A percentile compares a stretch with the other conserved stretches of the same genome.
These are phyloP conservation scores for Ogataea sp. DNA, from an alignment of 805 yeast species.

Conservation along the genomic window DNA sequence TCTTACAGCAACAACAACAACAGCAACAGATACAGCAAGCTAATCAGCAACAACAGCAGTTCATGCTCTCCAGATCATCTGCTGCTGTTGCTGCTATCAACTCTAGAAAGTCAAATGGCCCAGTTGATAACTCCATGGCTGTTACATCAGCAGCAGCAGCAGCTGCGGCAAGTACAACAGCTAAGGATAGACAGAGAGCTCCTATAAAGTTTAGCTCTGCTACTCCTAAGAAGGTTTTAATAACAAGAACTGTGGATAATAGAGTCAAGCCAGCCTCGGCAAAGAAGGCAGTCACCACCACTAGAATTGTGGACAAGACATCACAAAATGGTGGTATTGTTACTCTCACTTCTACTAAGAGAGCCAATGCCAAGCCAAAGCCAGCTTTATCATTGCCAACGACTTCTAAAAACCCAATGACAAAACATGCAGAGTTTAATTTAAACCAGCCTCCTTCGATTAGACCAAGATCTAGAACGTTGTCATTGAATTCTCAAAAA, in stretches of 20 bases:
- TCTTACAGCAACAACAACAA: background rate
- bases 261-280: background rate
- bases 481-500: background rate
- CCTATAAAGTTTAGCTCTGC: background rate
- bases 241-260: background rate
- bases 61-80: background rate
- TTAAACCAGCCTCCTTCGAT: background rate
- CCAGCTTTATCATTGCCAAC: background rate
- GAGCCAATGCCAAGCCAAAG: background rate
- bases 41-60: constrained; percentile 1
- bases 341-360: background rate
- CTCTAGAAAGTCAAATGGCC: background rate
- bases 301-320: background rate
- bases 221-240: background rate
- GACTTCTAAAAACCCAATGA: background rate
- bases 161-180: constrained; percentile 1
- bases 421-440: background rate
- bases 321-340: background rate
- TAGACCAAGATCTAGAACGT: constrained; percentile 1
- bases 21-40: background rate
- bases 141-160: constrained; percentile 5
- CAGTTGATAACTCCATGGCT: constrained; percentile 3
- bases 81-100: background rate
- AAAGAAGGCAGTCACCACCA: background rate
- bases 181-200: constrained; percentile 5